Evolutionary conservation across 352 stramenopile genomes (phyloP).

Genomic region (Phytophthora megakarya): DNA sequence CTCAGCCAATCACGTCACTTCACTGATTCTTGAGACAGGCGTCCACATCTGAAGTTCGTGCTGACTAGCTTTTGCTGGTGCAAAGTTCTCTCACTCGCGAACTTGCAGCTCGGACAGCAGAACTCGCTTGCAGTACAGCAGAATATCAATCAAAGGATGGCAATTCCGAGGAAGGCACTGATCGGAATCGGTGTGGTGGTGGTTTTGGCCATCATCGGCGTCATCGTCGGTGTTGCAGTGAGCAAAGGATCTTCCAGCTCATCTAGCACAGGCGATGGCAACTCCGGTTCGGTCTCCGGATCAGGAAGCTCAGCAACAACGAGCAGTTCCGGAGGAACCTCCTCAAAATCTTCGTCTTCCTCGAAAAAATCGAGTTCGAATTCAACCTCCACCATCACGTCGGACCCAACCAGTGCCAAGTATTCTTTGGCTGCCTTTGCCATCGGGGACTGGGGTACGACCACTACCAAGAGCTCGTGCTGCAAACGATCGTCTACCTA

Average conservation of each 20-base stretch:
- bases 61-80: not conserved
- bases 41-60: not conserved
- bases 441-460: constrained; percentile 77
- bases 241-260: constrained; percentile 25
- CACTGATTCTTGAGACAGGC: constrained; percentile 23
- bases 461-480: constrained; percentile 58
- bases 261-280: constrained; percentile 29
- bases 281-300: constrained; percentile 16
- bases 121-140: not conserved
- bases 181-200: constrained; percentile 47
- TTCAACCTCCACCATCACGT: constrained; percentile 32
- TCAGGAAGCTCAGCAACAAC: constrained; percentile 7
- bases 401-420: constrained; percentile 31
- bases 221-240: constrained; percentile 46
- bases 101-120: constrained; percentile 17
- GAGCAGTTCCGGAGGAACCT: constrained; percentile 8
- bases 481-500: constrained; percentile 55
- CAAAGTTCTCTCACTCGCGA: constrained; percentile 21
- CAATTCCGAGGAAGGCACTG: constrained; percentile 33
- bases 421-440: constrained; percentile 63
- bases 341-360: constrained; percentile 25
- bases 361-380: constrained; percentile 25
- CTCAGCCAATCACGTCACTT: constrained; percentile 14
- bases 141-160: constrained; percentile 20
- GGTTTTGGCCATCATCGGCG: constrained; percentile 47